Evolutionary conservation across 805 yeast genomes (phyloP).

Genomic region (Candida incommunis): DNA sequence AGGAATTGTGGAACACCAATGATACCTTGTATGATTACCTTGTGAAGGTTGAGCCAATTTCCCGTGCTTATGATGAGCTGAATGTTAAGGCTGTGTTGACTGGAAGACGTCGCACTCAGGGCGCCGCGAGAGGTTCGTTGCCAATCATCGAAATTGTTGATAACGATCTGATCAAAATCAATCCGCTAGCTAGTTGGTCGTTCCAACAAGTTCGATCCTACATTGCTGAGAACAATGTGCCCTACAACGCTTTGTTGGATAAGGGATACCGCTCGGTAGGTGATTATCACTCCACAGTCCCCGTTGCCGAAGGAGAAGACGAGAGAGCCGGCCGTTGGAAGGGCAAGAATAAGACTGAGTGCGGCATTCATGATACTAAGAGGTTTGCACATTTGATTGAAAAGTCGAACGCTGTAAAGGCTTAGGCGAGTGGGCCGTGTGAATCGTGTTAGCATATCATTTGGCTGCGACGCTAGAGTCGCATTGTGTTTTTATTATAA

Average conservation of each 20-base stretch:
- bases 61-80: constrained; percentile 64
- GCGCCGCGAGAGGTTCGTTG: constrained; percentile 61
- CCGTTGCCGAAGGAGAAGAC: constrained; percentile 84
- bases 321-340: constrained; percentile 97
- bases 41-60: constrained; percentile 87
- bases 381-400: constrained; percentile 46
- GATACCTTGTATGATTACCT: constrained; percentile 71
- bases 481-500: too few relatives aligned
- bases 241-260: constrained; percentile 73
- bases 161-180: constrained; percentile 66
- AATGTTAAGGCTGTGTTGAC: constrained; percentile 77
- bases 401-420: too few relatives aligned
- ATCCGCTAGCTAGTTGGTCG: constrained; percentile 77
- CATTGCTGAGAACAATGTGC: constrained; percentile 57
- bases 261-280: constrained; percentile 86
- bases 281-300: constrained; percentile 88
- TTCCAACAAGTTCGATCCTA: constrained; percentile 59
- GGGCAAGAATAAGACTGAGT: constrained; percentile 83
- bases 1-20: constrained; percentile 67
- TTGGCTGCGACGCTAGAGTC: too few relatives aligned
- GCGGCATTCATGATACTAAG: constrained; percentile 82
- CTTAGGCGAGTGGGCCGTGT: too few relatives aligned
- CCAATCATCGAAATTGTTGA: constrained; percentile 59
- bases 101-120: constrained; percentile 83
- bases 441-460: too few relatives aligned